Percentiles rank a stretch among this genome's conserved stretches.
These are phyloP conservation scores for Saprolegnia parasitica DNA, from an alignment of 352 stramenopile genomes.

Conservation along the genomic window DNA sequence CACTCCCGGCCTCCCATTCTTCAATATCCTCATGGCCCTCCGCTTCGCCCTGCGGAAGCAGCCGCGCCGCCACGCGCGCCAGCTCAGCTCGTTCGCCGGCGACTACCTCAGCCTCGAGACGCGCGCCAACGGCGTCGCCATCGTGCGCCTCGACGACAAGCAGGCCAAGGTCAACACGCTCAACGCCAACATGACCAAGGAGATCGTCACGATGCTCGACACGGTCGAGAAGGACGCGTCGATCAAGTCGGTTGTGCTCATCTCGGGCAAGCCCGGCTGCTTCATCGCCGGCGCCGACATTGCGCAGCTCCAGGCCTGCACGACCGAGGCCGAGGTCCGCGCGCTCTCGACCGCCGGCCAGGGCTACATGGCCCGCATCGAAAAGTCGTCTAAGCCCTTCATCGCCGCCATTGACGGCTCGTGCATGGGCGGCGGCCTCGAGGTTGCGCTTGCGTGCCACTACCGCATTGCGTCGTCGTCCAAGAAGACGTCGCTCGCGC, in stretches of 20 bases:
- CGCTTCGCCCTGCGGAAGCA: conserved; percentile 9
- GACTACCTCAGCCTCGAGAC: conserved; percentile 88
- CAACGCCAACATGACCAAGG: conserved; percentile 85
- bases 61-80: background rate
- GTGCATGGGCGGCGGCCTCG: conserved; percentile 94
- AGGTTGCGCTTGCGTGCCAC: conserved; percentile 96
- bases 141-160: conserved; percentile 91
- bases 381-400: conserved; percentile 91
- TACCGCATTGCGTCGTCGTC: conserved; percentile 95
- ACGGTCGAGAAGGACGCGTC: conserved; percentile 84
- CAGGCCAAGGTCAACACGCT: conserved; percentile 91
- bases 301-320: conserved; percentile 87
- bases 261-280: conserved; percentile 94
- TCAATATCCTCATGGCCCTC: conserved; percentile 3
- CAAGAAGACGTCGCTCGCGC: conserved; percentile 94
- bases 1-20: background rate
- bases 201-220: conserved; percentile 83
- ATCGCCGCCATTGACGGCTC: conserved; percentile 96
- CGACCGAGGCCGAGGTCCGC: conserved; percentile 90
- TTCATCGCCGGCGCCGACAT: conserved; percentile 99
- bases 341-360: conserved; percentile 90
- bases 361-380: conserved; percentile 89
- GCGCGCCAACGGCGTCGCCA: conserved; percentile 78
- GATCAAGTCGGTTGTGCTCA: conserved; percentile 97
- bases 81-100: conserved; percentile 36